Conservation (phyloP, 2,329 filamentous ascomycete species). For the Penicillium sclerotigenum region DNA sequence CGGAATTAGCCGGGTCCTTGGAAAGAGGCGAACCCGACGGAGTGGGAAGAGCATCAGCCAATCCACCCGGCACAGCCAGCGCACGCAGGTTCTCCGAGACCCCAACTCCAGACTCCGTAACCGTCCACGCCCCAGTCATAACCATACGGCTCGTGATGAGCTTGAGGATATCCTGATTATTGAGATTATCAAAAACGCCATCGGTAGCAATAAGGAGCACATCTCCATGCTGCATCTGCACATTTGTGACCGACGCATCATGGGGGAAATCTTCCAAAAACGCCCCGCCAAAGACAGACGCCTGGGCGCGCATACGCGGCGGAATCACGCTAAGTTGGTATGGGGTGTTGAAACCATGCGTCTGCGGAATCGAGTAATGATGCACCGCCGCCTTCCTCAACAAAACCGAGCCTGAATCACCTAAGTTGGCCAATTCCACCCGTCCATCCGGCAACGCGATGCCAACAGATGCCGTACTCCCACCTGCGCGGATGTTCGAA, state of each 20-base stretch:
- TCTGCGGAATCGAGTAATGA: slow-evolving; percentile 78
- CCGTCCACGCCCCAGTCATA: slow-evolving; percentile 68
- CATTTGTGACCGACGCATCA: slow-evolving; percentile 75
- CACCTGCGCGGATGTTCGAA: slow-evolving; percentile 70
- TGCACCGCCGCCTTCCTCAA: slow-evolving; percentile 82
- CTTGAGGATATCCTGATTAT: slow-evolving; percentile 80
- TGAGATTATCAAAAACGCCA: slow-evolving; percentile 93
- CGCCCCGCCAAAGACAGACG: slow-evolving; percentile 76
- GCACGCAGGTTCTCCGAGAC: slow-evolving; percentile 60
- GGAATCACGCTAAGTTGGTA: slow-evolving; percentile 91
- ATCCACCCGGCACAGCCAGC: slow-evolving; percentile 51
- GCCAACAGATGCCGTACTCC: slow-evolving; percentile 88
- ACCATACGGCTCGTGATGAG: slow-evolving; percentile 77
- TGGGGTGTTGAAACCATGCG: slow-evolving; percentile 95
- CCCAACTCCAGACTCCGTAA: slow-evolving; percentile 58
- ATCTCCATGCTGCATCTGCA: slow-evolving; percentile 81
- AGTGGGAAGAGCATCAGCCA: slow-evolving; percentile 28
- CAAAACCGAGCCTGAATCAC: slow-evolving; percentile 90
- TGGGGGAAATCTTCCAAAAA: slow-evolving; percentile 79
- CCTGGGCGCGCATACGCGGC: slow-evolving; percentile 71
- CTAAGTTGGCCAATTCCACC: slow-evolving; percentile 87
- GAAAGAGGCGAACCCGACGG: slow-evolving; percentile 9
- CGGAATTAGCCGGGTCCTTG: slow-evolving; percentile 8
- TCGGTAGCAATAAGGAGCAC: slow-evolving; percentile 92
- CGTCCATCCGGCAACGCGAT: slow-evolving; percentile 69